Evolutionary conservation across 176 grass and related monocot genomes (phyloP).

Genomic region (Thalia dealbata): DNA sequence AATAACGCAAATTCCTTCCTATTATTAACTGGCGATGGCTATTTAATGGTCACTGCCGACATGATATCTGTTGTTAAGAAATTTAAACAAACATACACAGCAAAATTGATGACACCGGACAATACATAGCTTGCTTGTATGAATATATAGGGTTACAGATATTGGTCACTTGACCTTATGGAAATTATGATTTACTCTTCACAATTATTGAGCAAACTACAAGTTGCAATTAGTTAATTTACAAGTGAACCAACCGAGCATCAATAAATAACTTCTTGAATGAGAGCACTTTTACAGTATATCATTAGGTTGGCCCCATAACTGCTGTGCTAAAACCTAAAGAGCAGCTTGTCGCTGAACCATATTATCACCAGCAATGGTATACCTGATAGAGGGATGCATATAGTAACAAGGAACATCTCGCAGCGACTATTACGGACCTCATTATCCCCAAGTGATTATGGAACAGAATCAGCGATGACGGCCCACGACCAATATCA

Average conservation of each 20-base stretch:
- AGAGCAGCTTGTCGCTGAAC: not conserved
- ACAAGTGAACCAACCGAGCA: constrained; percentile 35
- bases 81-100: no score
- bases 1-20: no score
- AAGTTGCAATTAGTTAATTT: constrained; percentile 52
- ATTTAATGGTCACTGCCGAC: no score
- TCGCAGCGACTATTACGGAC: no score
- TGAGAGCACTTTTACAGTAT: not conserved
- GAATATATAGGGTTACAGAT: not conserved
- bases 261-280: not conserved
- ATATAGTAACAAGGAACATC: not conserved
- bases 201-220: constrained; percentile 26
- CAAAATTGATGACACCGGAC: not conserved
- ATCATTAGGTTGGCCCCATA: constrained; percentile 26
- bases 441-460: not conserved
- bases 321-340: constrained; percentile 18
- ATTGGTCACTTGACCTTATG: not conserved
- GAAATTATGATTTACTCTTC: not conserved
- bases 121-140: not conserved
- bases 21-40: no score
- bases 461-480: not conserved
- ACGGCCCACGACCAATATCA: not conserved
- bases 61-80: no score
- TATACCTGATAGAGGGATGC: no score
- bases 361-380: not conserved